Percentiles rank a stretch among this genome's conserved stretches.
Conservation (phyloP, 192 early-diverging fungal genomes). For the Backusella circina region DNA sequence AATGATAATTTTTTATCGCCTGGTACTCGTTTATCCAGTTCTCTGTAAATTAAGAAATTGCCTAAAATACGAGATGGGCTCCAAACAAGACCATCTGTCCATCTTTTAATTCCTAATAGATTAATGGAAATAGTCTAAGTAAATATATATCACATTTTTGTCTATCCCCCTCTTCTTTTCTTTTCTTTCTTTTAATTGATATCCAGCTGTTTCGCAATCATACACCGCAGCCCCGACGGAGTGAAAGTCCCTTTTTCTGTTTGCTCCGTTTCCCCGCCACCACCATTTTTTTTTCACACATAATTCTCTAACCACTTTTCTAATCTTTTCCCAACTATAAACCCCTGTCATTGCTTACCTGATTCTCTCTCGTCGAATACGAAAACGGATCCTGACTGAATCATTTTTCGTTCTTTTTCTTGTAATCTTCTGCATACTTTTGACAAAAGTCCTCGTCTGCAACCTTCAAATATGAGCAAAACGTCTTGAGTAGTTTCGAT, state of each 20-base stretch:
- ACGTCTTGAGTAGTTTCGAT: slow-evolving; percentile 76
- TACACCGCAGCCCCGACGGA: slow-evolving; percentile 1
- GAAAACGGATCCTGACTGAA: slow-evolving; percentile 75
- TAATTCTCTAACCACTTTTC: slow-evolving; percentile 2
- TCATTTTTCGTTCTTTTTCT: slow-evolving; percentile 66
- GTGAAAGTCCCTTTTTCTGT: not conserved
- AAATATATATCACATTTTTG: not conserved
- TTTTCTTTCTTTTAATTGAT: not conserved
- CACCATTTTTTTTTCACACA: not conserved
- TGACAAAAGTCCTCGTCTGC: slow-evolving; percentile 61
- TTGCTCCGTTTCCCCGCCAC: slow-evolving; percentile 1
- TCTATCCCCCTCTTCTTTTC: not conserved
- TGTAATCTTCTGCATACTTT: slow-evolving; percentile 69
- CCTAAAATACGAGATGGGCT: slow-evolving; percentile 80
- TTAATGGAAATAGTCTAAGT: not conserved
- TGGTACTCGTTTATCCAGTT: slow-evolving; percentile 45
- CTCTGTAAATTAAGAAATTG: slow-evolving; percentile 81
- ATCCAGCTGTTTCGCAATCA: slow-evolving; percentile 2
- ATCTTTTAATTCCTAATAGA: slow-evolving; percentile 66
- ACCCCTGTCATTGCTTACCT: slow-evolving; percentile 24
- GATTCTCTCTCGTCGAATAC: slow-evolving; percentile 85
- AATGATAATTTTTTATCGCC: slow-evolving; percentile 16
- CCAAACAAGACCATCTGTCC: slow-evolving; percentile 84
- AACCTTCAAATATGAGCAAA: slow-evolving; percentile 76
- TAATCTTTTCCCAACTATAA: not conserved